Evolutionary conservation across 371 early-diverging fungal species (phyloP).

Genomic region (Haplosporangium sp.): DNA sequence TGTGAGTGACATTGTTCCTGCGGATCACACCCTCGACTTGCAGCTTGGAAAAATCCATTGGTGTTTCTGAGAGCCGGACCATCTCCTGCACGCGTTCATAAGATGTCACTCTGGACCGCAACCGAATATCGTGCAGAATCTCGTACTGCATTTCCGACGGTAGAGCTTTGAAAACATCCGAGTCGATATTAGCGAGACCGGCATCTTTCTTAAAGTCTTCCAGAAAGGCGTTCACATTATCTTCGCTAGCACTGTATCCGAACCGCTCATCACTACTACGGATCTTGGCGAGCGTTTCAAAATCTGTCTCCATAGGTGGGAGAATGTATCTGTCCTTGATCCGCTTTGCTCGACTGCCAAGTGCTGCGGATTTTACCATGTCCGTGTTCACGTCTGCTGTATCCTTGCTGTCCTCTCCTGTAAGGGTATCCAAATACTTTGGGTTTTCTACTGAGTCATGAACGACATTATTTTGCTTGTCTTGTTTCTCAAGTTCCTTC

Average conservation of each 20-base stretch:
- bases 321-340: constrained; percentile 43
- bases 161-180: constrained; percentile 78
- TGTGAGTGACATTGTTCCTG: constrained; percentile 89
- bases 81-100: constrained; percentile 80
- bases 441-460: constrained; percentile 53
- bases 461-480: constrained; percentile 14
- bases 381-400: not conserved
- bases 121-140: constrained; percentile 87
- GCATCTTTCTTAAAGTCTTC: constrained; percentile 53
- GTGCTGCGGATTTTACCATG: not conserved
- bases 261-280: constrained; percentile 45
- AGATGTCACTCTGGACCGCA: constrained; percentile 84
- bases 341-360: constrained; percentile 35
- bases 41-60: constrained; percentile 89
- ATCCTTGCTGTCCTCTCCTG: not conserved
- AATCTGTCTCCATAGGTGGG: constrained; percentile 53
- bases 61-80: constrained; percentile 65
- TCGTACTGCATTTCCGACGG: constrained; percentile 92
- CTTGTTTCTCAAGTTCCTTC: constrained; percentile 27
- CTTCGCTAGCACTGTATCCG: constrained; percentile 27
- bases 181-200: constrained; percentile 77
- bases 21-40: constrained; percentile 89
- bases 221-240: constrained; percentile 29
- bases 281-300: constrained; percentile 48
- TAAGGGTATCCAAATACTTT: constrained; percentile 51